phyloP scores from a whole-genome alignment of 2,329 filamentous ascomycete species.

The Diaporthe ilicicola region DNA sequence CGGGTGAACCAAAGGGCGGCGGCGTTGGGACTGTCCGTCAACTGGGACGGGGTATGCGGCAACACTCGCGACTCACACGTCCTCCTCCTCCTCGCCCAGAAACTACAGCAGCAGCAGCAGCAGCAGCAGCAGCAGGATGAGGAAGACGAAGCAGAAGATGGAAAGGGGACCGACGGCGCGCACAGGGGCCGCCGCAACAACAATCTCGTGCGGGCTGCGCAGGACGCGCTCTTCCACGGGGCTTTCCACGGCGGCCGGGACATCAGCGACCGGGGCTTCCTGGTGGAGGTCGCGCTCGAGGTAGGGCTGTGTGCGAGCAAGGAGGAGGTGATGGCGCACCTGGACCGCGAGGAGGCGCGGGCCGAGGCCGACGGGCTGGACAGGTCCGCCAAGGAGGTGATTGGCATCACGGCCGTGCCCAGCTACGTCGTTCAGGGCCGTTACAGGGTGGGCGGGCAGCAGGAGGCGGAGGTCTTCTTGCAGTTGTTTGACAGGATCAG shows the following conservation, averaged over 20 bases:
- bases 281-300: constrained; percentile 45
- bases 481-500: constrained; percentile 69
- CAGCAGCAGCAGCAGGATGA: background rate
- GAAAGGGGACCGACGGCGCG: background rate
- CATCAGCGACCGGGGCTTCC: constrained; percentile 50
- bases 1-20: constrained; percentile 45
- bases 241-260: constrained; percentile 54
- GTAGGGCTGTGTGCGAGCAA: constrained; percentile 40
- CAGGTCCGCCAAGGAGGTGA: constrained; percentile 39
- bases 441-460: constrained; percentile 76
- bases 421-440: constrained; percentile 75
- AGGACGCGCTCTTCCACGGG: constrained; percentile 51
- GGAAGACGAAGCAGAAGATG: too few species aligned
- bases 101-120: constrained; percentile 27
- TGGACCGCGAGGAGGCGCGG: constrained; percentile 41
- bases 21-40: constrained; percentile 50
- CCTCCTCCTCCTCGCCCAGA: constrained; percentile 53
- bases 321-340: constrained; percentile 35
- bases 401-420: constrained; percentile 71
- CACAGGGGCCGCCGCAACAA: background rate
- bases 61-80: constrained; percentile 56
- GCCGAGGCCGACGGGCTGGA: constrained; percentile 42
- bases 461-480: constrained; percentile 72
- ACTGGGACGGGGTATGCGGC: constrained; percentile 52
- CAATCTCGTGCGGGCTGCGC: constrained; percentile 40